phyloP scores from a whole-genome alignment of 441 rosid genomes.

The Aleurites moluccanus region DNA sequence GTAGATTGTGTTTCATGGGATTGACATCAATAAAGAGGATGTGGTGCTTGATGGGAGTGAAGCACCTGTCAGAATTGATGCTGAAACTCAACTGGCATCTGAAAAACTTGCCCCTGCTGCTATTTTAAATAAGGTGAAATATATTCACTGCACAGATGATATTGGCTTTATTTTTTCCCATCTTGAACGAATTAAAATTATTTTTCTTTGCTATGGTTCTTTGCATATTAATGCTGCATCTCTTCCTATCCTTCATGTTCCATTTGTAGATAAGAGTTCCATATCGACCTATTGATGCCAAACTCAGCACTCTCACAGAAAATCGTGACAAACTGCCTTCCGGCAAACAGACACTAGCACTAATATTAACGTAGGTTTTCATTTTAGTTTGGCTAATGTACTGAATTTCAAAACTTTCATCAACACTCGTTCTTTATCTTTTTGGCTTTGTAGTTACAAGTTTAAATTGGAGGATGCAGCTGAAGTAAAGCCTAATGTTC shows the following conservation, averaged over 20 bases:
- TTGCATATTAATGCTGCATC: slow-evolving; percentile 14
- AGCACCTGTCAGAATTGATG: slow-evolving; percentile 83
- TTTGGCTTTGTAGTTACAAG: slow-evolving; percentile 67
- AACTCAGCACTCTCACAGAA: slow-evolving; percentile 67
- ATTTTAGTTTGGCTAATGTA: slow-evolving; percentile 18
- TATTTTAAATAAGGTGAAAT: slow-evolving; percentile 69
- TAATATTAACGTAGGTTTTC: slow-evolving; percentile 73
- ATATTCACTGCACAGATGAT: slow-evolving; percentile 10
- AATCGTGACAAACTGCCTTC: slow-evolving; percentile 86
- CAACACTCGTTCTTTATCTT: slow-evolving; percentile 14
- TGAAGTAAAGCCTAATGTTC: slow-evolving; percentile 82
- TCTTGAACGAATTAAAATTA: slow-evolving; percentile 8
- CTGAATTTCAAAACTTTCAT: slow-evolving; percentile 16
- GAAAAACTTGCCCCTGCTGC: slow-evolving; percentile 82
- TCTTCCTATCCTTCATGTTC: slow-evolving; percentile 16
- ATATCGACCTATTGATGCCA: slow-evolving; percentile 79
- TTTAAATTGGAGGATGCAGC: slow-evolving; percentile 95
- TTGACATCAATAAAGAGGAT: slow-evolving; percentile 71
- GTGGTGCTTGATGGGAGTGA: slow-evolving; percentile 95
- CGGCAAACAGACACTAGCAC: slow-evolving; percentile 87
- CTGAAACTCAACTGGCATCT: slow-evolving; percentile 71
- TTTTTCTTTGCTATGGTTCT: slow-evolving; percentile 15
- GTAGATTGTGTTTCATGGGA: slow-evolving; percentile 85
- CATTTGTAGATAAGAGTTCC: slow-evolving; percentile 75
- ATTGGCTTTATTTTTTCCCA: slow-evolving; percentile 2